Evolutionary conservation across 192 early-diverging fungal genomes (phyloP), one percentile per base, ranked within the genome.

Genomic region (Podila minutissima): DNA sequence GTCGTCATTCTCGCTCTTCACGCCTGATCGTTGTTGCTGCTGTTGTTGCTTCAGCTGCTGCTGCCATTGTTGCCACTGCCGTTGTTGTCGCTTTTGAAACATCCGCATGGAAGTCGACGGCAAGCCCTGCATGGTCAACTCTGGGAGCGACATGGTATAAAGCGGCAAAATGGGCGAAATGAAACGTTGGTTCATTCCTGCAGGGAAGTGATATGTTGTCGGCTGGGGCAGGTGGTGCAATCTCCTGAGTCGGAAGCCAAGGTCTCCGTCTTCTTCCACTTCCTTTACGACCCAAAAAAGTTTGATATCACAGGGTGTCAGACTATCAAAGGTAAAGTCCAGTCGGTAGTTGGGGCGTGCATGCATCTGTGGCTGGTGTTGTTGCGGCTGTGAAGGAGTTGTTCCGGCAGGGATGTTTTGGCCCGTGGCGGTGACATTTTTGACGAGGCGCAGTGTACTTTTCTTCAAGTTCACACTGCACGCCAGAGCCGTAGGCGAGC

Each of bases 141-240:
- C 77, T 8, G 77, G 77, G n/a, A 81, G 62, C 0, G 77, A 81
- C 77, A 81, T 81, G 32, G 77, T 81, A 63, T 81, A 81, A 15
- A 81, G 71, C 12, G 77, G 77, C 51, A 81, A n/a, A 6, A 81
- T 69, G 4, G 77, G 77, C 6, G 77, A 81, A 31, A 73, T 81
- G 46, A 81, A 81, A 0, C 71, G 65, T 35, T 81, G 77, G 71
- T 81, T 81, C 77, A 81, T 69, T 5, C 77, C 77, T 9, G 77
- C 77, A 35, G 77, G 77, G 57, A 81, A 81, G 24, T 81, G 77
- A 12, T 81, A 81, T 9, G 77, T 69, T 17, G 77, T 81, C 0
- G 77, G 77, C 26, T 81, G 77, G 3, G 77, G 77, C 17, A 81
- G 26, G 49, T 81, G 77, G 22, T 81, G 77, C 2, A 81, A 37